These are phyloP conservation scores for Coemansia javaensis DNA, from an alignment of 192 early-diverging fungal species.

Conservation along the genomic window DNA sequence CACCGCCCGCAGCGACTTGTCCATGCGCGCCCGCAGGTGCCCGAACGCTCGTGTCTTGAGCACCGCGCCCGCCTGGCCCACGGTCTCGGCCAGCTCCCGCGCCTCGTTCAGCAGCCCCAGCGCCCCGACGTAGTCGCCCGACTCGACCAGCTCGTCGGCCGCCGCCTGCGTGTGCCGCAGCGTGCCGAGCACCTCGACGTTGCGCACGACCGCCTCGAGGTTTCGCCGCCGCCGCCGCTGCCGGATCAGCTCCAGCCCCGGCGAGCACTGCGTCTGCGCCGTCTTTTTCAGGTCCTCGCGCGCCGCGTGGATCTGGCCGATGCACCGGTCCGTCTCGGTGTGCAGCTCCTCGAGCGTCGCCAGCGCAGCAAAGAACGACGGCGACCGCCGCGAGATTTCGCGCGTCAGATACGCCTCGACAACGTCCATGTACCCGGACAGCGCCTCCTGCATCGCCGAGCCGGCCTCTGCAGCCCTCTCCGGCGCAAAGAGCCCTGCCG, in stretches of 20 bases:
- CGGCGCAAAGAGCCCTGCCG: constrained; percentile 38
- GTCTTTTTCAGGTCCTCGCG: constrained; percentile 62
- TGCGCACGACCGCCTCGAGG: constrained; percentile 61
- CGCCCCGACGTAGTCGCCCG: constrained; percentile 83
- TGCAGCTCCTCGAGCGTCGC: constrained; percentile 90
- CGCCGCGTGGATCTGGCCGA: constrained; percentile 79
- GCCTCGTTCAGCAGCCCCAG: constrained; percentile 86
- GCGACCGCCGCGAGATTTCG: constrained; percentile 91
- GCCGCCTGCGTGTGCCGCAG: constrained; percentile 75
- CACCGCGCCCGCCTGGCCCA: constrained; percentile 1
- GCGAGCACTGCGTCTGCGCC: constrained; percentile 61
- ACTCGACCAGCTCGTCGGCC: constrained; percentile 74
- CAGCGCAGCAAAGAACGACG: constrained; percentile 93
- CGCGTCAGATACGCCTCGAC: constrained; percentile 91
- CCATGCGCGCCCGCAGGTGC: constrained; percentile 24
- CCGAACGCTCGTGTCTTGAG: constrained; percentile 28
- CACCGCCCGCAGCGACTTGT: constrained; percentile 8
- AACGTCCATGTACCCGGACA: constrained; percentile 86
- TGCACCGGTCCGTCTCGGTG: constrained; percentile 83
- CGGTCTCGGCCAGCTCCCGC: constrained; percentile 49
- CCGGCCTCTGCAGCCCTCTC: constrained; percentile 56
- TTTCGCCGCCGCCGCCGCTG: constrained; percentile 72
- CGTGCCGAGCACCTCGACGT: constrained; percentile 68
- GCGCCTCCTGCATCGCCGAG: constrained; percentile 77
- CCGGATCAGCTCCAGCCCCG: constrained; percentile 80